phyloP scores from a whole-genome alignment of 352 stramenopile species.

The Phytophthora boehmeriae region DNA sequence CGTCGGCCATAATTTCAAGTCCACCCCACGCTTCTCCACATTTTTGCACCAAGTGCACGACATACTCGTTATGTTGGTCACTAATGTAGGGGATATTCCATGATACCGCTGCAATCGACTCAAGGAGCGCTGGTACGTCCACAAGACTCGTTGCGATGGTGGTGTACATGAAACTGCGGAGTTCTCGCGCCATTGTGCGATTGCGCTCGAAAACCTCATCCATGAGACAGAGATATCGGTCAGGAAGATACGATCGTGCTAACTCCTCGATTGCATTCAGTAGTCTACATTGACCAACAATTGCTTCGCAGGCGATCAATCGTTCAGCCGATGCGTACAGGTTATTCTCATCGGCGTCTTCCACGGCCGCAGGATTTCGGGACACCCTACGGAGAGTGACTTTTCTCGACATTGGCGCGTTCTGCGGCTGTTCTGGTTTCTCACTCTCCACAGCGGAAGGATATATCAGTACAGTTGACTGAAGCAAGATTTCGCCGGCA shows the following conservation, averaged over 20 bases:
- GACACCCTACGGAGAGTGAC: slow-evolving; percentile 64
- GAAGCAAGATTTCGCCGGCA: slow-evolving; percentile 48
- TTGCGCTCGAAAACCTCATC: slow-evolving; percentile 71
- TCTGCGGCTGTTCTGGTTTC: slow-evolving; percentile 20
- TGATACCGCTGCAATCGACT: slow-evolving; percentile 50
- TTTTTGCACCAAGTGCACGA: slow-evolving; percentile 77
- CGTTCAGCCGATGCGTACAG: slow-evolving; percentile 67
- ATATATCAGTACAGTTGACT: slow-evolving; percentile 49
- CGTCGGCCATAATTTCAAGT: slow-evolving; percentile 70
- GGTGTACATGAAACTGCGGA: slow-evolving; percentile 70
- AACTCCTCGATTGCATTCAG: slow-evolving; percentile 71
- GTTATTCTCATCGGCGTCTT: slow-evolving; percentile 58
- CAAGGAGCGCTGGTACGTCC: slow-evolving; percentile 46
- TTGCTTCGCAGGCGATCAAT: slow-evolving; percentile 66
- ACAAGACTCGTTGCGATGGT: slow-evolving; percentile 54
- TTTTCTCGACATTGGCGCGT: slow-evolving; percentile 27
- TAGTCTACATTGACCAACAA: slow-evolving; percentile 63
- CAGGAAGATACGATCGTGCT: slow-evolving; percentile 65
- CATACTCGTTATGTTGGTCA: slow-evolving; percentile 81
- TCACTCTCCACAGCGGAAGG: slow-evolving; percentile 23
- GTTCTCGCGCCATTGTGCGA: slow-evolving; percentile 50
- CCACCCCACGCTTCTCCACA: slow-evolving; percentile 82
- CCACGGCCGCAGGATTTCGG: slow-evolving; percentile 45
- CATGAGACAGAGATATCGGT: slow-evolving; percentile 71
- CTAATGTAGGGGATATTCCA: slow-evolving; percentile 77